phyloP scores from a whole-genome alignment of 371 early-diverging fungal species.

The Saksenaea vasiformis region DNA sequence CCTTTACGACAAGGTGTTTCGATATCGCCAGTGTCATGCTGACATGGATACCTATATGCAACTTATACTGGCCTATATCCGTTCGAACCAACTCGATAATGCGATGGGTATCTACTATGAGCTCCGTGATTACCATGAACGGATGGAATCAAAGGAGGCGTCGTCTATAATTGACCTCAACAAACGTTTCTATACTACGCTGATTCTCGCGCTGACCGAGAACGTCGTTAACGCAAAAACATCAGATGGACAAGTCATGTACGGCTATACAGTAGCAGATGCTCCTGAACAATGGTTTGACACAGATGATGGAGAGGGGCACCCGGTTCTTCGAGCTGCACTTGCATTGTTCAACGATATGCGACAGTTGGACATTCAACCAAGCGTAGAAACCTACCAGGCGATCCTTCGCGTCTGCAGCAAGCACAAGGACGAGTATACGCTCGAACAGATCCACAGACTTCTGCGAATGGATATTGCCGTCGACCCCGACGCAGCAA shows the following conservation, averaged over 20 bases:
- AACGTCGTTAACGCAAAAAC: neutral
- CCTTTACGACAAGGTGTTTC: slow-evolving; percentile 38
- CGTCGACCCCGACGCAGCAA: slow-evolving; percentile 34
- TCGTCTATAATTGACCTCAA: slow-evolving; percentile 14
- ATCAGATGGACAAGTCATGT: slow-evolving; percentile 5
- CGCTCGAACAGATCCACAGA: slow-evolving; percentile 31
- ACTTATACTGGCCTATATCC: slow-evolving; percentile 31
- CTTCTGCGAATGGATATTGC: slow-evolving; percentile 34
- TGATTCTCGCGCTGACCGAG: slow-evolving; percentile 16
- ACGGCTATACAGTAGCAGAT: slow-evolving; percentile 32
- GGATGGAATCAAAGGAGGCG: neutral
- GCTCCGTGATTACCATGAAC: slow-evolving; percentile 25
- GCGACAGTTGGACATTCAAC: slow-evolving; percentile 29
- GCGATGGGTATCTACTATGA: slow-evolving; percentile 29
- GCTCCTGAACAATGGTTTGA: neutral
- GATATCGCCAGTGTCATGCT: slow-evolving; percentile 13
- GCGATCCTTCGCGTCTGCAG: slow-evolving; percentile 32
- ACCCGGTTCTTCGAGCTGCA: slow-evolving; percentile 18
- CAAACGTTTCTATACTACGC: slow-evolving; percentile 27
- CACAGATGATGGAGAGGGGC: slow-evolving; percentile 3
- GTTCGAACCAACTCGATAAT: slow-evolving; percentile 20
- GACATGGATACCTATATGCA: slow-evolving; percentile 32
- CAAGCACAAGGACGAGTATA: slow-evolving; percentile 20
- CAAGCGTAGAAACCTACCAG: slow-evolving; percentile 28
- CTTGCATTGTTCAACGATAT: slow-evolving; percentile 34